Conservation (phyloP, 345 rosid species). For the Salix brachista region DNA sequence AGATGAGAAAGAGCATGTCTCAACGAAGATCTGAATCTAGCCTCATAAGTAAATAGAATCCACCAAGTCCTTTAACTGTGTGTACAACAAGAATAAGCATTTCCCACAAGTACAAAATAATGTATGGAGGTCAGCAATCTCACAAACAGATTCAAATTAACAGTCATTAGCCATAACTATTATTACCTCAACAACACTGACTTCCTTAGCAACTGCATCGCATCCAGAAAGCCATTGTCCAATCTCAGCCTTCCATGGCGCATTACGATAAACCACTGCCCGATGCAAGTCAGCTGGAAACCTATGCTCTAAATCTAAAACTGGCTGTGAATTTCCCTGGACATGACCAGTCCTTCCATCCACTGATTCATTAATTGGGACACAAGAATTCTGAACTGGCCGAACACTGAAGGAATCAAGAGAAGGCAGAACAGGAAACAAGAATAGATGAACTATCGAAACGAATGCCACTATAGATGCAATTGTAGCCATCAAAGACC, state of each 20-base stretch:
- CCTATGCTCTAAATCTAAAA: constrained; percentile 43
- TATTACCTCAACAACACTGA: constrained; percentile 57
- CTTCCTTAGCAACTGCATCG: constrained; percentile 51
- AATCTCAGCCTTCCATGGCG: constrained; percentile 81
- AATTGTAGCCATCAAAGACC: constrained; percentile 60
- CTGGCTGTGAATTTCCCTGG: constrained; percentile 20
- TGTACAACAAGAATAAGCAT: not conserved
- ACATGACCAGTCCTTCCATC: constrained; percentile 17
- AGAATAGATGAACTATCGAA: constrained; percentile 68
- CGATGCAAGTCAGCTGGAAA: constrained; percentile 75
- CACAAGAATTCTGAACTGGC: constrained; percentile 45
- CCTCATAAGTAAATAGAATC: not conserved
- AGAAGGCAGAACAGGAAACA: constrained; percentile 69
- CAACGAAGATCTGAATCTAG: constrained; percentile 2
- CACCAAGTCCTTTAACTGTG: not conserved
- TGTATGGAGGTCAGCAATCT: not conserved
- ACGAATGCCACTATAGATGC: constrained; percentile 54
- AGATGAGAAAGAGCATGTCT: not conserved
- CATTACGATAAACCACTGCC: constrained; percentile 67
- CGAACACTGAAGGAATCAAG: constrained; percentile 46
- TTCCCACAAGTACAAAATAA: not conserved
- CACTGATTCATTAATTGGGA: constrained; percentile 40
- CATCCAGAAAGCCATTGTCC: constrained; percentile 94
- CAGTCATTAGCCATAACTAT: not conserved
- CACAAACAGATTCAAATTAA: not conserved